Evolutionary conservation across 1,284 basidiomycete genomes (phyloP), one percentile per base, ranked within the genome.

Genomic region (Sporisorium iseilematis-ciliati): DNA sequence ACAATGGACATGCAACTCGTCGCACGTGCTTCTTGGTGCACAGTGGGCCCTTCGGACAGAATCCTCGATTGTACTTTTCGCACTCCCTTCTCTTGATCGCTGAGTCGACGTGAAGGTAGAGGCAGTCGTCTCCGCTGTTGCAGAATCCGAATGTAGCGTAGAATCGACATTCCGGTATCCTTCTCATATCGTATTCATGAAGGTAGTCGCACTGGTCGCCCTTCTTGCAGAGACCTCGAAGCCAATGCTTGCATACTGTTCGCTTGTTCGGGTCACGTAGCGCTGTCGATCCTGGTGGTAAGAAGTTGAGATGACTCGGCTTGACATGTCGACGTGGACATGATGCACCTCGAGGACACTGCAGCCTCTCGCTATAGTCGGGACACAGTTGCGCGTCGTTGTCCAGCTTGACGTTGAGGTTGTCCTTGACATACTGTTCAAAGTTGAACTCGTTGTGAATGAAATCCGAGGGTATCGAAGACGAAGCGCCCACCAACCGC

Each of bases 111-210:
- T 99, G 97, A 25, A 94, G 92, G 85, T 99, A 99, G 77, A 99
- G 88, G 86, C 97, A 99, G 86, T 99, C 97, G 81, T 98, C 97
- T 56, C 96, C 97, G 52, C 94, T 92, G 61, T 94, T 94, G 87
- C 97, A 99, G 87, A 96, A 99, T 5, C 97, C 97, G 84, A 95
- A 96, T 86, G 97, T 97, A 65, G 94, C 94, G 85, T 91, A 99
- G 94, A 95, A 98, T 90, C 95, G 94, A 85, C 97, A 99, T 85
- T 97, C 94, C n/a, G 97, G 97, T 94, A 99, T 99, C 64, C 94
- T 92, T 76, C 96, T 89, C 66, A 99, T 89, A 85, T 99, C 97
- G 88, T 97, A 99, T 87, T 99, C 97, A 87, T 99, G 97, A 84
- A 99, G 89, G 87, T 99, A 99, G 87, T 99, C 97, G 88, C 97